Evolutionary conservation across 2,329 filamentous ascomycete species (phyloP).

Genomic region (Epichloe sp.): DNA sequence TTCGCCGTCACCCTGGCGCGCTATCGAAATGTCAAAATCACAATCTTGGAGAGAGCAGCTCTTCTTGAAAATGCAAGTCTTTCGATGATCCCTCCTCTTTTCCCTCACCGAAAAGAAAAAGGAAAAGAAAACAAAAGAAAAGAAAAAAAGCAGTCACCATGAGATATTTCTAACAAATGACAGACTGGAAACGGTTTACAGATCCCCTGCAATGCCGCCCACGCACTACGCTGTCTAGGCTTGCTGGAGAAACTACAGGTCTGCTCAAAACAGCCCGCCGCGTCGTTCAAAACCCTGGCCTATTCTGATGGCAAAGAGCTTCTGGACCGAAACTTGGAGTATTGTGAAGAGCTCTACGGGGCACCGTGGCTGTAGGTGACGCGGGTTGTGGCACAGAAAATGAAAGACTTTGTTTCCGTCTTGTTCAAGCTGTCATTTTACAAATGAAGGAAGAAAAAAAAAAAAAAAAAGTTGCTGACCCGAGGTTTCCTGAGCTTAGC

Average conservation of each 20-base stretch:
- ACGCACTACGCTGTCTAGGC: constrained; percentile 8
- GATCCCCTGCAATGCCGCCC: constrained; percentile 9
- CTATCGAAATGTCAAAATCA: constrained; percentile 4
- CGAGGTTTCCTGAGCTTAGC: not conserved
- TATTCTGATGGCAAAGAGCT: constrained; percentile 2
- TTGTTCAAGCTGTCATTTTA: too few relatives aligned
- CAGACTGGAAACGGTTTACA: constrained; percentile 10
- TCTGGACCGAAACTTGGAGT: constrained; percentile 4
- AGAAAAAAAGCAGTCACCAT: too few relatives aligned
- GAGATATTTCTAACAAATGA: not conserved
- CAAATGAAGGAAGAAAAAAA: too few relatives aligned
- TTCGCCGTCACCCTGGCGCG: constrained; percentile 5
- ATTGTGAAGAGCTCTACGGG: constrained; percentile 8
- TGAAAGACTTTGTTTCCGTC: too few relatives aligned
- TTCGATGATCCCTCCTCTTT: not conserved
- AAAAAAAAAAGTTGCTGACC: not conserved
- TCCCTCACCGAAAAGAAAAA: not conserved
- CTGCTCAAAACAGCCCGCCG: not conserved
- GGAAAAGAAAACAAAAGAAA: fast-evolving
- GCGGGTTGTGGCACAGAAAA: not conserved
- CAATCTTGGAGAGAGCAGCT: constrained; percentile 5
- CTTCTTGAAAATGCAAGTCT: not conserved
- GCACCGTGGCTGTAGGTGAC: constrained; percentile 10
- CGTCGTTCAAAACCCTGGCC: not conserved
- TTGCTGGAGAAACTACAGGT: constrained; percentile 7